These are phyloP conservation scores for Bipolaris victoriae DNA, from an alignment of 2,329 filamentous ascomycete species.

Conservation along the genomic window DNA sequence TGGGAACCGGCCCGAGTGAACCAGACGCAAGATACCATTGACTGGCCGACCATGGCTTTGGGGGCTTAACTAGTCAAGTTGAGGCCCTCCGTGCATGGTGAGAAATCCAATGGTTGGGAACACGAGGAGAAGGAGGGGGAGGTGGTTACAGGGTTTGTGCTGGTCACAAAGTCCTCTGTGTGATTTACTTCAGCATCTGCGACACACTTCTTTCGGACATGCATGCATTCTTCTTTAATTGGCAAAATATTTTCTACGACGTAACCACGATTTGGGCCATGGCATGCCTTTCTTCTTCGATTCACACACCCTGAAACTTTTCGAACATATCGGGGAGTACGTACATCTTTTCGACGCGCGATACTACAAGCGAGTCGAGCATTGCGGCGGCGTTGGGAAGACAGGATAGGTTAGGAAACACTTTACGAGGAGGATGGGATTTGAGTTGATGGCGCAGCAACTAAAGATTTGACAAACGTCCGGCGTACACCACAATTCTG, in stretches of 20 bases:
- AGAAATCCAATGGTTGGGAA: constrained; percentile 20
- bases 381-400: constrained; percentile 33
- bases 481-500: constrained; percentile 6
- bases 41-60: constrained; percentile 38
- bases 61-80: constrained; percentile 28
- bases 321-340: constrained; percentile 19
- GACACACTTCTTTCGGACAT: constrained; percentile 22
- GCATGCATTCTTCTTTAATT: constrained; percentile 38
- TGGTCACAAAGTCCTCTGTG: constrained; percentile 34
- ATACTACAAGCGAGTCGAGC: constrained; percentile 17
- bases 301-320: constrained; percentile 21
- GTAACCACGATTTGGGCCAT: constrained; percentile 37
- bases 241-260: constrained; percentile 33
- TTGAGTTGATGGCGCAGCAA: constrained; percentile 23
- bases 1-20: constrained; percentile 41
- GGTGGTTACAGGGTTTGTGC: constrained; percentile 33
- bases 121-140: constrained; percentile 5
- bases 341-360: constrained; percentile 8
- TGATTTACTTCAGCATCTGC: constrained; percentile 8
- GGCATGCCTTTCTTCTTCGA: constrained; percentile 34
- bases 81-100: constrained; percentile 36
- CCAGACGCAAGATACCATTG: constrained; percentile 43
- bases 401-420: constrained; percentile 24
- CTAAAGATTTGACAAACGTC: constrained; percentile 16
- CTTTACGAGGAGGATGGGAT: constrained; percentile 17